Evolutionary conservation across 2,329 filamentous ascomycete species (phyloP), one percentile per base, ranked within the genome.

Genomic region (Calycina herbarum): DNA sequence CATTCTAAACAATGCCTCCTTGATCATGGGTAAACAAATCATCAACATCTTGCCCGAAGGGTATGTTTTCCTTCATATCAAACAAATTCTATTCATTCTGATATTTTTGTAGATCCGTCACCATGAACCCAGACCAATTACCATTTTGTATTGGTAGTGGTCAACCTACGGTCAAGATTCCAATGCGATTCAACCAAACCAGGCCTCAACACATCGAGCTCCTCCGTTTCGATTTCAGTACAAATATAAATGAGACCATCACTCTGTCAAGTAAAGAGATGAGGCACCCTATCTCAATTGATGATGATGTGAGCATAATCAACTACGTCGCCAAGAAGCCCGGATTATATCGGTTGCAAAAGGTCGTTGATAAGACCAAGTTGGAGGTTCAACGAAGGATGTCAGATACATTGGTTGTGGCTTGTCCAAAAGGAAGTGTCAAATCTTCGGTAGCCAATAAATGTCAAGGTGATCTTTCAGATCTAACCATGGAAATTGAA

Each of bases 1-100:
- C 68, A 94, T 99, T 69, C 82, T 97, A 67, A 92, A 97, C 76
- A 97, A 98, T 76, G 86, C 92, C 38, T 97, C 94, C 27, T 85
- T 98, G 74, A 98, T 99, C 69, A 85, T 97, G 79, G 95, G 95
- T 75, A 95, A 93, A 77, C 94, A 98, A 80, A 96, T 97, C 72
- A 94, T 99, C 78, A 95, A 99, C 76, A 97, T 99, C 74, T 82
- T 99, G 64, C 95, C 95, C 1, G 95, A 99, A 82, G 96, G 96
- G 82, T 90, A 77, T 71, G 83, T 75, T 38, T 38, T 24, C 5
- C 24, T 42, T 35, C 10, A 10, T 57, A 13, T 24, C 54, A 15
- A 62, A 27, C 38, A 40, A 11, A 20, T 38, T 7, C 24, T 33
- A 17, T 54, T 31, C 38, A 13, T 60, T 13, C 60, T 71, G 60